phyloP scores from a whole-genome alignment of 441 rosid genomes.

The Breynia disticha region DNA sequence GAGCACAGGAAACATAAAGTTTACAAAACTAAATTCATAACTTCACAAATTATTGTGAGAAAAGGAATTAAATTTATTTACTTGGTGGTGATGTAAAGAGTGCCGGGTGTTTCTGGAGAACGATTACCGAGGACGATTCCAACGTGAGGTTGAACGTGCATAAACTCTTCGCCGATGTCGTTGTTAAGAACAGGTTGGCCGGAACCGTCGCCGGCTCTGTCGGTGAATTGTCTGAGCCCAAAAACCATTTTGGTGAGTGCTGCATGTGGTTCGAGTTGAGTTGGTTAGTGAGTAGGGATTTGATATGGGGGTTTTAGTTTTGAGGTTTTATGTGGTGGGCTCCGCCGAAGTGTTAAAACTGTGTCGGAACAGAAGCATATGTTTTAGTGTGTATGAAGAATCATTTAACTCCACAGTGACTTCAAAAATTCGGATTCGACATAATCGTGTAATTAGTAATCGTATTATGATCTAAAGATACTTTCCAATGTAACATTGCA shows the following conservation, averaged over 20 bases:
- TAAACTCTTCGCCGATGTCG: conserved; percentile 59
- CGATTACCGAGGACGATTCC: conserved; percentile 54
- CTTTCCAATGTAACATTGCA: too few relatives aligned
- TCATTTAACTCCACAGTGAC: too few relatives aligned
- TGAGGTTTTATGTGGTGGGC: too few relatives aligned
- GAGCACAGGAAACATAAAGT: background rate
- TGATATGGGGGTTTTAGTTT: too few relatives aligned
- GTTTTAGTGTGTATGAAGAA: too few relatives aligned
- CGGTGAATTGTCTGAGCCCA: conserved; percentile 57
- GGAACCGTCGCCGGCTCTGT: conserved; percentile 36
- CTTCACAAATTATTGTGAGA: too few relatives aligned
- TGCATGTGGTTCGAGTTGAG: background rate
- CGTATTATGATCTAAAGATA: too few relatives aligned
- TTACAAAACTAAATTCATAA: background rate
- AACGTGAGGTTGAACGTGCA: conserved; percentile 59
- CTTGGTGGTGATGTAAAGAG: conserved; percentile 75
- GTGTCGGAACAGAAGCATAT: too few relatives aligned
- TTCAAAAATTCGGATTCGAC: too few relatives aligned
- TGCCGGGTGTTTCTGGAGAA: conserved; percentile 62
- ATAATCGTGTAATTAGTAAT: too few relatives aligned
- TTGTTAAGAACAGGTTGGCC: conserved; percentile 58
- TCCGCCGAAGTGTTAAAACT: too few relatives aligned
- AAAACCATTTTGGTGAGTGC: conserved; percentile 36
- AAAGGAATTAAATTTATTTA: conserved; percentile 6
- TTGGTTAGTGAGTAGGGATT: background rate